Conservation (phyloP, 78 protist genomes). For the Capsaspora owczarzaki region DNA sequence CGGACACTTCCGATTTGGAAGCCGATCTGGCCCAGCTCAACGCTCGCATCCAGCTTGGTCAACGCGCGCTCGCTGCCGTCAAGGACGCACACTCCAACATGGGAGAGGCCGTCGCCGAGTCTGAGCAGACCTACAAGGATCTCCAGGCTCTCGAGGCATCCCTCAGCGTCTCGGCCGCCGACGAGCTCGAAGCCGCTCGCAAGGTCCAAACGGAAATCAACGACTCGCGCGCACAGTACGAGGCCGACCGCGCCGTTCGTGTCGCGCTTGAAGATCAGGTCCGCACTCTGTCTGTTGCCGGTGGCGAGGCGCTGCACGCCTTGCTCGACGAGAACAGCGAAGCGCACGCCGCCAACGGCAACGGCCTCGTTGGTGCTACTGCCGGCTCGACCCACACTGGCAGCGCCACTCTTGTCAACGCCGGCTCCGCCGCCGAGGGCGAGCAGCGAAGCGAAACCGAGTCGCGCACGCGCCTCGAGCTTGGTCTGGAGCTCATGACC, state of each 20-base stretch:
- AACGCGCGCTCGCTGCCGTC: background rate
- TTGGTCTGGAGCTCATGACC: background rate
- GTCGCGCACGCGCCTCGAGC: slow-evolving; percentile 1
- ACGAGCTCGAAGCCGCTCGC: slow-evolving; percentile 3
- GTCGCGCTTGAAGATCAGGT: background rate
- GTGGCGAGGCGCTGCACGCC: background rate
- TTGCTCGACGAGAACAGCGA: background rate
- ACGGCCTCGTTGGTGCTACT: background rate
- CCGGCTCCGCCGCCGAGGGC: background rate
- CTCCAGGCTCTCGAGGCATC: background rate
- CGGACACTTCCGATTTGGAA: background rate
- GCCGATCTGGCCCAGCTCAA: background rate
- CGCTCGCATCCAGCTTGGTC: background rate
- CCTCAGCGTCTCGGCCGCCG: background rate
- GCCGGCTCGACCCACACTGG: no score
- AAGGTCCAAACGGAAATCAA: background rate
- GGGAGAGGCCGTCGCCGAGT: no score
- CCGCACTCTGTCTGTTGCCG: background rate
- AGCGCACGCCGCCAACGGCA: background rate
- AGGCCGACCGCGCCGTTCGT: background rate
- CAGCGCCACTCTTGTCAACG: no score
- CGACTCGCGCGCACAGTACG: background rate
- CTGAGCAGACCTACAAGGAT: no score
- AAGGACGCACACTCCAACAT: no score
- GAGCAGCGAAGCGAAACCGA: background rate